A percentile compares a stretch with the other conserved stretches of the same genome.
Conservation (phyloP, 345 rosid species). For the Eucalyptus marginata region DNA sequence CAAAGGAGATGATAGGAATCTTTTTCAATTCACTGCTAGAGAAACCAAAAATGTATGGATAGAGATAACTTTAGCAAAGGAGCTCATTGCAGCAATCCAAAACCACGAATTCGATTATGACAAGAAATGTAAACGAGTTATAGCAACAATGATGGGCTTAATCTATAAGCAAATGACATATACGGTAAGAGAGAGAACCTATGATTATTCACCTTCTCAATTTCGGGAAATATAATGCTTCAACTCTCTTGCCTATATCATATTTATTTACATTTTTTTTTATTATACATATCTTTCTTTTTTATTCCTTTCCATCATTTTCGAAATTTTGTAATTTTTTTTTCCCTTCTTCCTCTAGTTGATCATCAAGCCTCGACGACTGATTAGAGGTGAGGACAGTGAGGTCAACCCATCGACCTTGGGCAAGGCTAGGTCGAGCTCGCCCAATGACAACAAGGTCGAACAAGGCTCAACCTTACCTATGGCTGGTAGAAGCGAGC, state of each 20-base stretch:
- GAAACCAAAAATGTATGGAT: neutral
- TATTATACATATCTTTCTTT: neutral
- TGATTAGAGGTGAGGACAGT: rapidly evolving
- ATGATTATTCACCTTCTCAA: neutral
- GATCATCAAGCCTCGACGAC: rapidly evolving
- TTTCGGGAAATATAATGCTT: too few species aligned
- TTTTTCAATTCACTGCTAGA: neutral
- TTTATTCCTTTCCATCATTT: neutral
- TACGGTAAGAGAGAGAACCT: neutral
- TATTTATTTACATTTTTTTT: too few species aligned
- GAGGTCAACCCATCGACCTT: rapidly evolving
- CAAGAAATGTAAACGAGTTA: too few species aligned
- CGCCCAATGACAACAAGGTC: rapidly evolving
- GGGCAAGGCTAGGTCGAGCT: too few species aligned
- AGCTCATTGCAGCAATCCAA: neutral
- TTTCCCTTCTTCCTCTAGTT: neutral
- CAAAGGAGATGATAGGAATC: neutral
- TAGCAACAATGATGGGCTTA: rapidly evolving
- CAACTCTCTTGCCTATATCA: neutral
- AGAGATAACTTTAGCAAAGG: neutral
- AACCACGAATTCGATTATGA: neutral
- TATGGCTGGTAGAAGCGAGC: rapidly evolving
- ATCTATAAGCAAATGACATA: neutral
- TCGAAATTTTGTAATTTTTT: too few species aligned
- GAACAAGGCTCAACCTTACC: neutral